Base-by-base conservation (phyloP, 2,329 filamentous ascomycete species). In the Mollisia scopiformis region DNA sequence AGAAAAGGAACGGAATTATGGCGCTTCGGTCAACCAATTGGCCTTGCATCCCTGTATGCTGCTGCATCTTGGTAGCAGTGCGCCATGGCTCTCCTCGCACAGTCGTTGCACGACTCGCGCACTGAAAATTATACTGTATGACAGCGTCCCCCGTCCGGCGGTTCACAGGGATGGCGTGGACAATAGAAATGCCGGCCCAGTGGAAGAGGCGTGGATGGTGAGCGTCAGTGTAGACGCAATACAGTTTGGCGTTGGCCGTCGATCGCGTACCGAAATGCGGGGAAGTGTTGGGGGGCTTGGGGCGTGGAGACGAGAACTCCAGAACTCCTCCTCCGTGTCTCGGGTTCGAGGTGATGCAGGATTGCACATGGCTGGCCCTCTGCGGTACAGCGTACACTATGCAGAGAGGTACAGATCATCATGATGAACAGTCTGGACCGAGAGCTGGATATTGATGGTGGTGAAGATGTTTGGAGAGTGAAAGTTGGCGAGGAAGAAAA, bases 1-100 rank as follows among this genome's bases (percentile, higher is more conserved):
- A 61, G 51, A 16, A 61, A 67, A 52, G 63, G 65, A 64, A 63
- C 63, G 63, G 65, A 65, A 62, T 62, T 58, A 67, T 60, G 62
- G 63, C 62, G 57, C 57, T 16, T 11, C n/a, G 23, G 16, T 56
- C 41, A 19, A 16, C 62, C 56, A 57, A 56, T 60, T 16, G 25
- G n/a, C n/a, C n/a, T n/a, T n/a, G n/a, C 30, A 61, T n/a, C 14
- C 21, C 28, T 30, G 27, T 28, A 25, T 19, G 37, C 28, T 27
- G 54, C 43, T 57, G 28, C 47, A 49, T 52, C 30, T 28, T 16
- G 23, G 37, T 27, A 27, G 27, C 27, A 10, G 16, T 35, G 31
- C 31, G 16, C 30, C 16, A 50, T 56, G 46, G 46, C 51, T 59
- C 30, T 53, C 43, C 47, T 35, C 25, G 33, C 59, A 63, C 58